Percentiles rank a stretch among this genome's conserved stretches.
These are phyloP conservation scores for Dimargaris verticillata DNA, from an alignment of 192 early-diverging fungal genomes.

Conservation along the genomic window DNA sequence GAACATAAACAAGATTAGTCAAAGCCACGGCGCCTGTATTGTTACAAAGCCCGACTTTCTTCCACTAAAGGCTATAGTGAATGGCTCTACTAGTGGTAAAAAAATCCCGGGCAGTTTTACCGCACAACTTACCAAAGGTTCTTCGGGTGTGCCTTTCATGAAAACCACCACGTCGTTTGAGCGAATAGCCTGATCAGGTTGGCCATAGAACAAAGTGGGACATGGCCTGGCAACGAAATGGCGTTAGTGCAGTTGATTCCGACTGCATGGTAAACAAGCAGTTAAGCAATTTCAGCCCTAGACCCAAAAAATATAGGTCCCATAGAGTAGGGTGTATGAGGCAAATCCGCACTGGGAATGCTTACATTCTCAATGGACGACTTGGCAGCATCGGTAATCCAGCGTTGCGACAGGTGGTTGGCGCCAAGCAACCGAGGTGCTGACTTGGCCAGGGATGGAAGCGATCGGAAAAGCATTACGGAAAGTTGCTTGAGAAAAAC, in stretches of 20 bases:
- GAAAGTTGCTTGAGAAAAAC: too few relatives aligned
- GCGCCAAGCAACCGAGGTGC: too few relatives aligned
- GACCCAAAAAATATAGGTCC: not conserved
- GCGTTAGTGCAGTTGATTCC: not conserved
- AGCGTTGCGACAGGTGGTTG: conserved; percentile 11
- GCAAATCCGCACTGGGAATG: not conserved
- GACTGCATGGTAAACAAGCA: too few relatives aligned
- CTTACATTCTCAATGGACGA: conserved; percentile 24
- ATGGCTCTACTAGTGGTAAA: too few relatives aligned
- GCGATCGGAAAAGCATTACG: too few relatives aligned
- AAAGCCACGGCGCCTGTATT: too few relatives aligned
- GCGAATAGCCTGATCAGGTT: conserved; percentile 16
- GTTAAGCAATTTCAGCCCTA: not conserved
- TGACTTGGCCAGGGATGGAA: too few relatives aligned
- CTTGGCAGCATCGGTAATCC: conserved; percentile 23
- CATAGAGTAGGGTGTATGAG: not conserved
- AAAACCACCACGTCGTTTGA: conserved; percentile 69
- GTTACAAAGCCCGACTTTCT: too few relatives aligned
- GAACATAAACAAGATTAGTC: too few relatives aligned
- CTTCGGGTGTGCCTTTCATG: conserved; percentile 92
- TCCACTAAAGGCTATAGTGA: too few relatives aligned
- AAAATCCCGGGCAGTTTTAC: too few relatives aligned
- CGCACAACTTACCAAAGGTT: conserved; percentile 46
- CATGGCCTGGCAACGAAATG: not conserved
- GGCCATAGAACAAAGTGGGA: not conserved